Evolutionary conservation across 805 yeast genomes (phyloP).

Genomic region (Sugiyamaella lignohabitans): DNA sequence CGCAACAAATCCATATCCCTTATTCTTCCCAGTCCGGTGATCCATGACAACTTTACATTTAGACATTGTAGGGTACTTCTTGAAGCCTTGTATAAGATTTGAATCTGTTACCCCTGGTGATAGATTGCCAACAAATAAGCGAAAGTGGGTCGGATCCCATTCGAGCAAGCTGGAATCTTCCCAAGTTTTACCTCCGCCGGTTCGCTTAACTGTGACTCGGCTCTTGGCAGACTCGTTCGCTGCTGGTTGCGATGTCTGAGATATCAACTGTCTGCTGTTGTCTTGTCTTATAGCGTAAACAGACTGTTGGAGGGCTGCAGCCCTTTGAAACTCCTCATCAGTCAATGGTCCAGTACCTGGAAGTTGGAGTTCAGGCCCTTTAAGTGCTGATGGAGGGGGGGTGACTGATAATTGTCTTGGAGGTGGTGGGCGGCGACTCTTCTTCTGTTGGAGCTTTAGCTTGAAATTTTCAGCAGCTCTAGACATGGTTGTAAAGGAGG

Average conservation of each 20-base stretch:
- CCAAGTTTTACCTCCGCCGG: conserved; percentile 45
- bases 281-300: too few species aligned
- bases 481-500: neutral
- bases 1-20: conserved; percentile 72
- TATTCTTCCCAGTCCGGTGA: conserved; percentile 39
- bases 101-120: conserved; percentile 62
- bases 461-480: neutral
- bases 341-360: conserved; percentile 7
- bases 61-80: conserved; percentile 44
- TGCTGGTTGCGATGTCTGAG: neutral
- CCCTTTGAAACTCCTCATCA: conserved; percentile 14
- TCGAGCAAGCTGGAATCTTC: conserved; percentile 42
- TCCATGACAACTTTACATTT: conserved; percentile 58
- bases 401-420: too few species aligned
- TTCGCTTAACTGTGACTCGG: conserved; percentile 36
- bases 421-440: neutral
- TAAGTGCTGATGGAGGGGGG: too few species aligned
- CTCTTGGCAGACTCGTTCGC: conserved; percentile 8
- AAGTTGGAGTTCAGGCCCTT: neutral
- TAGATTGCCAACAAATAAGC: conserved; percentile 69
- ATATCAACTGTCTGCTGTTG: neutral
- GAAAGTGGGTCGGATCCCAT: conserved; percentile 67
- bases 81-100: conserved; percentile 48
- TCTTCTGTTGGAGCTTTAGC: neutral
- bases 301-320: conserved; percentile 21